Evolutionary conservation across 1,284 basidiomycete genomes (phyloP).

Genomic region (Coniferiporia sulphurascens): DNA sequence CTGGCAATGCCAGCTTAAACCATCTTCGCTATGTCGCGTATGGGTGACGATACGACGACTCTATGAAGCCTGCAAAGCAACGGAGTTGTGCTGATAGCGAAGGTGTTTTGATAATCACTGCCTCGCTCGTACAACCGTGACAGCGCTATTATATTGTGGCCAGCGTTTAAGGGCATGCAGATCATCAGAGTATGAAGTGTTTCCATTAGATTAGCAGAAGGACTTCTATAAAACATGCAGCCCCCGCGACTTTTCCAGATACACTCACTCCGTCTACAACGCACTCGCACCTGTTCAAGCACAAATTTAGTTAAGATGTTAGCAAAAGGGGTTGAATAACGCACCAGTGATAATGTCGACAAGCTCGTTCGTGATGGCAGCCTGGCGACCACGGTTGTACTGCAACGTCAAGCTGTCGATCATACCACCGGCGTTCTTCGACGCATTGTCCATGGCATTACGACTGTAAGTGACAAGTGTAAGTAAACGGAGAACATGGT

Average conservation of each 20-base stretch:
- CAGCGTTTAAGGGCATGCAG: not conserved
- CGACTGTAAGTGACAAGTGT: constrained; percentile 45
- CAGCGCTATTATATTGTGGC: no score
- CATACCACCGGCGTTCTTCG: constrained; percentile 97
- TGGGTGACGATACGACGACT: no score
- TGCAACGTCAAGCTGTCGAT: constrained; percentile 83
- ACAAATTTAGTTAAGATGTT: not conserved
- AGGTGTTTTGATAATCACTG: no score
- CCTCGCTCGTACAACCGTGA: no score
- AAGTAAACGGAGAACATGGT: constrained; percentile 13
- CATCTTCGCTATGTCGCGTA: no score
- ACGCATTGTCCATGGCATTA: constrained; percentile 99
- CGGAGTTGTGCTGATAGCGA: no score
- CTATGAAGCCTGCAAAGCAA: no score
- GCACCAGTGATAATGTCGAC: constrained; percentile 92
- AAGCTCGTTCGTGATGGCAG: constrained; percentile 93
- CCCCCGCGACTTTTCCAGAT: not conserved
- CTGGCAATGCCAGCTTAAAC: no score
- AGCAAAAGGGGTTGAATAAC: constrained; percentile 18
- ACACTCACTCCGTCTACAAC: not conserved
- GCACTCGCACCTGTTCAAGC: constrained; percentile 11
- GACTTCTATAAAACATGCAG: constrained; percentile 1
- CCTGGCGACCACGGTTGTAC: constrained; percentile 99
- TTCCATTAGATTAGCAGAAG: not conserved
- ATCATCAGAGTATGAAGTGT: not conserved